Evolutionary conservation across 2,329 filamentous ascomycete genomes (phyloP).

Genomic region (Scortechinia acanthostroma): DNA sequence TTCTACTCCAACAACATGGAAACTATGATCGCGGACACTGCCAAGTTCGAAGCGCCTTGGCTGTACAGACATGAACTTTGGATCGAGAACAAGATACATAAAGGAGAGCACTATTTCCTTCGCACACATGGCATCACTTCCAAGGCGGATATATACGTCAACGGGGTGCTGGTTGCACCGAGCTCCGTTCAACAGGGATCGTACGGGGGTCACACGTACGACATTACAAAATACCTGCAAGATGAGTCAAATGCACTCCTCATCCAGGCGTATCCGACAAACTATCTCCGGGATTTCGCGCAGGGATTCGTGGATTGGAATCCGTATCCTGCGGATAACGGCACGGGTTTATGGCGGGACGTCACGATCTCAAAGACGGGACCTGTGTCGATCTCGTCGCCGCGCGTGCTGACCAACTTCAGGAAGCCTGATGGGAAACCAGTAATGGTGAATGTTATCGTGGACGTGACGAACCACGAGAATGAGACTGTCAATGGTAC

Average conservation of each 20-base stretch:
- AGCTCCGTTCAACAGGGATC: slow-evolving; percentile 41
- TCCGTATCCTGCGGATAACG: slow-evolving; percentile 52
- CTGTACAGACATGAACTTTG: slow-evolving; percentile 46
- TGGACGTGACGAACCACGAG: slow-evolving; percentile 16
- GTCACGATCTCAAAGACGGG: slow-evolving; percentile 47
- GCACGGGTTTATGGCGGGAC: slow-evolving; percentile 55
- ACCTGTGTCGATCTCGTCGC: slow-evolving; percentile 30
- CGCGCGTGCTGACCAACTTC: slow-evolving; percentile 35
- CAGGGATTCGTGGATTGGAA: slow-evolving; percentile 59
- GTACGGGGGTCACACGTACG: slow-evolving; percentile 45
- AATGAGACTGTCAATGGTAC: slow-evolving; percentile 4
- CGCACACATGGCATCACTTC: slow-evolving; percentile 53
- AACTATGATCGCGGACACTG: slow-evolving; percentile 28
- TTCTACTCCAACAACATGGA: slow-evolving; percentile 40
- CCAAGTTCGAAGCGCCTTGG: slow-evolving; percentile 45
- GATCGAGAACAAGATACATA: slow-evolving; percentile 27
- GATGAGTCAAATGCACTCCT: slow-evolving; percentile 37
- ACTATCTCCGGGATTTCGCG: slow-evolving; percentile 50
- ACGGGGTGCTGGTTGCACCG: slow-evolving; percentile 40
- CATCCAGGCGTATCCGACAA: slow-evolving; percentile 45
- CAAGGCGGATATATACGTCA: slow-evolving; percentile 50
- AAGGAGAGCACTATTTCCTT: slow-evolving; percentile 45
- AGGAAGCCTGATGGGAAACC: slow-evolving; percentile 14
- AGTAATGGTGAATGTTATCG: slow-evolving; percentile 16
- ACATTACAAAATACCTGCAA: slow-evolving; percentile 35